phyloP scores from a whole-genome alignment of 1,284 basidiomycete genomes.

The Heliocybe sulcata region DNA sequence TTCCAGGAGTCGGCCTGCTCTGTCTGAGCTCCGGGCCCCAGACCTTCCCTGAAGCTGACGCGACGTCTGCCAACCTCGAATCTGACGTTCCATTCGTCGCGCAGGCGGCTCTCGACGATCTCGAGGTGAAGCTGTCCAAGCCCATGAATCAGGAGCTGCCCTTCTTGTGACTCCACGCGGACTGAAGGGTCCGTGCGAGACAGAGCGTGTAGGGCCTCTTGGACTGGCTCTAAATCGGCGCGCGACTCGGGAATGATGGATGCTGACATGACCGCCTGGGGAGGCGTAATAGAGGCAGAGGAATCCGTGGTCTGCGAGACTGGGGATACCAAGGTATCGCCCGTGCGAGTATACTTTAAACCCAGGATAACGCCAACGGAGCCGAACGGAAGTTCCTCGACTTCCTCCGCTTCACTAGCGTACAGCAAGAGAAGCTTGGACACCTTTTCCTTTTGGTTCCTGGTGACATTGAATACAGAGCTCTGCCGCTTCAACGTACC shows the following conservation, averaged over 20 bases:
- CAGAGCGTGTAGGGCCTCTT: slow-evolving; percentile 67
- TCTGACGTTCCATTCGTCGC: slow-evolving; percentile 73
- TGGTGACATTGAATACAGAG: slow-evolving; percentile 59
- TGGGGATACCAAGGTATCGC: slow-evolving; percentile 72
- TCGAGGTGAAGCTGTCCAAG: slow-evolving; percentile 84
- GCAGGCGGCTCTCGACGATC: slow-evolving; percentile 75
- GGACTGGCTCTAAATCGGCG: slow-evolving; percentile 70
- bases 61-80: slow-evolving; percentile 75
- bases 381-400: slow-evolving; percentile 75
- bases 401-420: slow-evolving; percentile 73
- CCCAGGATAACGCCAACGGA: slow-evolving; percentile 84
- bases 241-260: slow-evolving; percentile 79
- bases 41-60: slow-evolving; percentile 76
- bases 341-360: slow-evolving; percentile 77
- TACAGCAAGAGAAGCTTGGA: slow-evolving; percentile 79
- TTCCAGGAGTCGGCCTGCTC: slow-evolving; percentile 39
- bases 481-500: slow-evolving; percentile 63
- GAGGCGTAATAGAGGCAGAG: slow-evolving; percentile 49
- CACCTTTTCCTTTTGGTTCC: slow-evolving; percentile 64
- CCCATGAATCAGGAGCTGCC: slow-evolving; percentile 79
- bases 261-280: slow-evolving; percentile 71
- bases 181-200: slow-evolving; percentile 85
- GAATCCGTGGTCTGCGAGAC: slow-evolving; percentile 24
- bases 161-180: slow-evolving; percentile 70
- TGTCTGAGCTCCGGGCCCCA: slow-evolving; percentile 29